phyloP scores from a whole-genome alignment of 345 rosid genomes.

The Rhodomyrtus tomentosa region DNA sequence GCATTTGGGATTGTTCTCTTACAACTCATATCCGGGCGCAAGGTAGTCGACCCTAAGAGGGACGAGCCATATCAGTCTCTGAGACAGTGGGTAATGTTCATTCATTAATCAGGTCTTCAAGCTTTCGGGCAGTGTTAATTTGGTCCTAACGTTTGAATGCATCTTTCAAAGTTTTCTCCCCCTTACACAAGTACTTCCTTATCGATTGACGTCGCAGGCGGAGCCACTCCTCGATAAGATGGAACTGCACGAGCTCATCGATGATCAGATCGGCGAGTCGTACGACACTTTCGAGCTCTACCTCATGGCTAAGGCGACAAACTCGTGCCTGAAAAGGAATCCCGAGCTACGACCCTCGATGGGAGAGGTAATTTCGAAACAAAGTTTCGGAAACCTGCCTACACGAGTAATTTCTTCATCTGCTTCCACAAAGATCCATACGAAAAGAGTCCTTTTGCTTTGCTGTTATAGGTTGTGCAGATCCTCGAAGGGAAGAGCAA shows the following conservation, averaged over 20 bases:
- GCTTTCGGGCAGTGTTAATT: background rate
- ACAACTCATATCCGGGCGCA: slow-evolving; percentile 49
- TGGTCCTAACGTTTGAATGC: background rate
- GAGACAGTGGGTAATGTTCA: slow-evolving; percentile 44
- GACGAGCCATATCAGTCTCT: slow-evolving; percentile 24
- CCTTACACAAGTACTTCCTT: background rate
- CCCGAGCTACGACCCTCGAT: slow-evolving; percentile 51
- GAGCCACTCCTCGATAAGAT: slow-evolving; percentile 30
- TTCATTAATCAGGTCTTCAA: background rate
- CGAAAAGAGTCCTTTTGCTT: background rate
- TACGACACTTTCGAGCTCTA: slow-evolving; percentile 27
- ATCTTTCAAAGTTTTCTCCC: background rate
- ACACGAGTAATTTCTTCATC: background rate
- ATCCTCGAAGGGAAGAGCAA: slow-evolving; percentile 37
- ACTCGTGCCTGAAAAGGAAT: slow-evolving; percentile 24
- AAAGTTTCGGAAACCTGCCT: background rate
- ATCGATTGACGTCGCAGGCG: slow-evolving; percentile 12
- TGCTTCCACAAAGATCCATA: background rate
- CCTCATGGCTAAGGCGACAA: slow-evolving; percentile 35
- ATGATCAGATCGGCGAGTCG: slow-evolving; percentile 27
- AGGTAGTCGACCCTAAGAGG: slow-evolving; percentile 11
- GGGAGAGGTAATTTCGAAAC: slow-evolving; percentile 40
- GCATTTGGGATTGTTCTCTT: slow-evolving; percentile 47
- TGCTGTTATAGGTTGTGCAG: slow-evolving; percentile 25
- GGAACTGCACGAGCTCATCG: slow-evolving; percentile 35